Percentiles rank a stretch among this genome's conserved stretches.
Evolutionary conservation across 345 rosid genomes (phyloP).

Genomic region (Euphorbia lathyris): DNA sequence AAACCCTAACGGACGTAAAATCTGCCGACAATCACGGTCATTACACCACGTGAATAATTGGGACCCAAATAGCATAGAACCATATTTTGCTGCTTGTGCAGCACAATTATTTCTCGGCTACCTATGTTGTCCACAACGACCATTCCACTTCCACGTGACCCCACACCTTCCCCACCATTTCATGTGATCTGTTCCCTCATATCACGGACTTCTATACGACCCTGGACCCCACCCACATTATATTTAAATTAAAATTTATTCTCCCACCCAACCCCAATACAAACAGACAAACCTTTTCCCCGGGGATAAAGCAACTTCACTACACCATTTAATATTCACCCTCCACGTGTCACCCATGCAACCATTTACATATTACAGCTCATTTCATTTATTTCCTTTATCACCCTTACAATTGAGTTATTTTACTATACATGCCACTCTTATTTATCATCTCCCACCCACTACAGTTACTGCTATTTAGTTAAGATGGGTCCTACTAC

Average conservation of each 20-base stretch:
- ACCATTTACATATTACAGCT: neutral
- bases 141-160: neutral
- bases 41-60: neutral
- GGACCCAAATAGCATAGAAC: neutral
- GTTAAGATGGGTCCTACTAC: slow-evolving; percentile 5
- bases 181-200: neutral
- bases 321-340: neutral
- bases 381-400: neutral
- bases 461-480: neutral
- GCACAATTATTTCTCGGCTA: neutral
- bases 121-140: neutral
- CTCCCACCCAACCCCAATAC: neutral
- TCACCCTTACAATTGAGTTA: neutral
- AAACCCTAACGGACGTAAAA: neutral
- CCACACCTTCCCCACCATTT: neutral
- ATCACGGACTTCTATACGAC: slow-evolving; percentile 2
- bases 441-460: neutral
- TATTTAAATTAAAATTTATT: neutral
- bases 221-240: neutral
- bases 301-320: neutral
- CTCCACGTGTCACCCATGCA: slow-evolving; percentile 20
- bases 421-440: slow-evolving; percentile 11
- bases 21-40: slow-evolving; percentile 9
- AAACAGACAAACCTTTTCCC: neutral
- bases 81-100: neutral